Conservation (phyloP, 768 basidiomycete genomes). For the Agaricus blazei region DNA sequence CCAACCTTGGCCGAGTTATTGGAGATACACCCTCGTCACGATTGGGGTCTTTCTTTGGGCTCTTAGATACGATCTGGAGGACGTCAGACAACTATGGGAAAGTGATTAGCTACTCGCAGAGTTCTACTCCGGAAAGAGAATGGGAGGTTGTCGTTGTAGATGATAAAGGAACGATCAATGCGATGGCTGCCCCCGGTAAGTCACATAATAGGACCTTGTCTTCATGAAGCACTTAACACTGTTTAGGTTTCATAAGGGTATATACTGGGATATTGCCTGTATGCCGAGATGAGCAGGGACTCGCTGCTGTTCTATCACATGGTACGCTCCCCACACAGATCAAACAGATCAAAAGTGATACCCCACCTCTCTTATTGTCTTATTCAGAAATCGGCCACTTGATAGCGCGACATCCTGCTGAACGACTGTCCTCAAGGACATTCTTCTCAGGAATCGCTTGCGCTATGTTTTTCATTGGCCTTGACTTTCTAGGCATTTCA, state of each 20-base stretch:
- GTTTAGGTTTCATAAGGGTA: conserved; percentile 69
- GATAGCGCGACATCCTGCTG: conserved; percentile 44
- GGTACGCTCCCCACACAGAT: conserved; percentile 33
- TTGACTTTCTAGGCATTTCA: conserved; percentile 50
- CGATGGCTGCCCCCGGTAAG: conserved; percentile 68
- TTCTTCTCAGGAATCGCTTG: conserved; percentile 36
- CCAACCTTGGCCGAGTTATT: conserved; percentile 61
- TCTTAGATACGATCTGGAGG: conserved; percentile 27
- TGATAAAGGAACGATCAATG: conserved; percentile 67
- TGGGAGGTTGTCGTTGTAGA: conserved; percentile 80
- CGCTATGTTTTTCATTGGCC: conserved; percentile 43
- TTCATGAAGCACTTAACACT: neutral
- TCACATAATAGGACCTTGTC: neutral
- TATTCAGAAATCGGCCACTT: conserved; percentile 3
- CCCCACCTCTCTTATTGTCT: neutral
- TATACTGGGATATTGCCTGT: conserved; percentile 87
- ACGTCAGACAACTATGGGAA: conserved; percentile 25
- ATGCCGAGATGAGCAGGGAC: conserved; percentile 69
- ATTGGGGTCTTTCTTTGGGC: conserved; percentile 15
- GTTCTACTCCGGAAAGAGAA: conserved; percentile 26
- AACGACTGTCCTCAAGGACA: conserved; percentile 44
- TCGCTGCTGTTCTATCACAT: conserved; percentile 83
- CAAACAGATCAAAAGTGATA: conserved; percentile 11
- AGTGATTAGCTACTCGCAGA: conserved; percentile 17
- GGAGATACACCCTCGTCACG: conserved; percentile 22